Evolutionary conservation across 306 rosid species (phyloP).

Genomic region (Lithocarpus polystachyus): DNA sequence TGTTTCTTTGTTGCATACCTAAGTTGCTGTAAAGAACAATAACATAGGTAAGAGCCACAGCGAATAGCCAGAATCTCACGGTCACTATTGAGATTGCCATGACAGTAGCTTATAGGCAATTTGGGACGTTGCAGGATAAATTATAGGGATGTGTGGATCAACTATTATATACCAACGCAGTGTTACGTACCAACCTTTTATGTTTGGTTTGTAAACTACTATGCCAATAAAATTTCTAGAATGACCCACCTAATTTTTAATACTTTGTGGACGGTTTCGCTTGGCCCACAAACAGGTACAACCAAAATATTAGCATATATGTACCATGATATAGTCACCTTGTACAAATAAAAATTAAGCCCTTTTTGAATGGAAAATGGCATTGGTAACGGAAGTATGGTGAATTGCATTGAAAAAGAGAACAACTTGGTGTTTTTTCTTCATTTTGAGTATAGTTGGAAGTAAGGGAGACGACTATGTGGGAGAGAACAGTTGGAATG

Average conservation of each 20-base stretch:
- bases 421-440: background rate
- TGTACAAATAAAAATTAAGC: background rate
- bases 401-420: too few species aligned
- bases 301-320: too few species aligned
- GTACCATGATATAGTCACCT: too few species aligned
- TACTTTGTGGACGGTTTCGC: too few species aligned
- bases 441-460: constrained; percentile 16
- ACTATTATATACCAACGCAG: constrained; percentile 15
- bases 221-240: constrained; percentile 20
- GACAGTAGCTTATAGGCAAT: constrained; percentile 22
- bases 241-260: constrained; percentile 25
- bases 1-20: constrained; percentile 31
- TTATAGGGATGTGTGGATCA: background rate
- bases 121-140: background rate
- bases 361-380: background rate
- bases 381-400: background rate
- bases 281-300: background rate
- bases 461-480: constrained; percentile 13
- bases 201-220: constrained; percentile 18
- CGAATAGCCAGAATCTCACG: constrained; percentile 31
- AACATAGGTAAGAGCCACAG: constrained; percentile 31
- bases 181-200: background rate
- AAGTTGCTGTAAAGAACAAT: constrained; percentile 30
- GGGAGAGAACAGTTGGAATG: constrained; percentile 42
- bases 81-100: constrained; percentile 36